Percentiles rank a stretch among this genome's conserved stretches.
phyloP scores from a whole-genome alignment of 176 grass and related monocot genomes.

The Chrysopogon serrulatus region DNA sequence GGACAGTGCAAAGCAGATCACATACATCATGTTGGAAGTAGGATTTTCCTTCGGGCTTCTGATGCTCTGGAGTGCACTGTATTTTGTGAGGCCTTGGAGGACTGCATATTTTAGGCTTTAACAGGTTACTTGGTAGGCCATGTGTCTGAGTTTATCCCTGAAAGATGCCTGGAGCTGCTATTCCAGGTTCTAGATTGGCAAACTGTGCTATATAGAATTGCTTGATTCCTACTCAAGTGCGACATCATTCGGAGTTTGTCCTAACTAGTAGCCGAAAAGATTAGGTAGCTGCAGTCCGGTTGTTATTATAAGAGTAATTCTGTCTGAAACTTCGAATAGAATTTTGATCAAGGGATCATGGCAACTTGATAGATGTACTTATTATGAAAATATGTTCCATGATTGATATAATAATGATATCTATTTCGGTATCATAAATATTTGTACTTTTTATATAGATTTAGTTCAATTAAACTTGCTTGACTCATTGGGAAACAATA shows the following conservation, averaged over 20 bases:
- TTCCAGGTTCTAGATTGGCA: neutral
- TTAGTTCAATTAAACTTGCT: too few species aligned
- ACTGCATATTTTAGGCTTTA: neutral
- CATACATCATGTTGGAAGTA: neutral
- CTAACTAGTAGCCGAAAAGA: neutral
- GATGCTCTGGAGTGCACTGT: neutral
- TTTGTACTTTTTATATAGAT: neutral
- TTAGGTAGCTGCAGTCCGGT: neutral
- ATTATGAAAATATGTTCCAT: neutral
- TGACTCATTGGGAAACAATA: too few species aligned
- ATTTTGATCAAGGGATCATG: neutral
- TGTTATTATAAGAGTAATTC: neutral
- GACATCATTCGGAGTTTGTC: neutral
- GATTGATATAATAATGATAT: too few species aligned
- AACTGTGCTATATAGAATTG: neutral
- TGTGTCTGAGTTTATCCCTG: neutral
- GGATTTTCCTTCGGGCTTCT: slow-evolving; percentile 9
- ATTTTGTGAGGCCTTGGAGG: neutral
- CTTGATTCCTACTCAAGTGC: neutral
- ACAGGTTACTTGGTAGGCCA: neutral
- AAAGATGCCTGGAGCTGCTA: neutral
- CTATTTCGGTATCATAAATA: too few species aligned
- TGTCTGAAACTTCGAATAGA: neutral
- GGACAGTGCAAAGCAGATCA: neutral
- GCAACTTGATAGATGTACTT: neutral